Base-by-base conservation (phyloP, 257 asterid genomes). In the Mentha longifolia region DNA sequence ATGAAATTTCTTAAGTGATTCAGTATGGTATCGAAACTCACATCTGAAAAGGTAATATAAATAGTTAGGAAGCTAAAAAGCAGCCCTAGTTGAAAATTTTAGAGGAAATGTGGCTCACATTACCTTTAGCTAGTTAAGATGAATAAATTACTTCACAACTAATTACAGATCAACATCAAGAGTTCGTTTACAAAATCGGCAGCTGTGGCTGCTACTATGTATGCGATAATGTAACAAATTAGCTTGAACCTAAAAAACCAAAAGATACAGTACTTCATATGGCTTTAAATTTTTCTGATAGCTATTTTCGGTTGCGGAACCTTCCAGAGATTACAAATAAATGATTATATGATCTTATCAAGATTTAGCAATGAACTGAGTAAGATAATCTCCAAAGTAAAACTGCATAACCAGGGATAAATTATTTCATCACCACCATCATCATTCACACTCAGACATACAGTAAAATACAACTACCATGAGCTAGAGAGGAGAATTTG, bases 121-220 rank as follows among this genome's bases (percentile, higher is more conserved):
- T 37, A 58, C 72, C 61, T 66, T 66, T 51, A 25, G 46, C 65
- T 65, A 20, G 57, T 43, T 25, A 42, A 70, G 51, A n/a, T 28
- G 46, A 57, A 11, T 7, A 45, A 45, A 25, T 42, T 49, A 41
- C 46, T 52, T 71, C 51, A 61, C 11, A 43, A 52, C 41, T 50
- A 17, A 51, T 54, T 15, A 13, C 9, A 12, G 76, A 69, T 60
- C 69, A 71, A 54, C 10, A 50, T 33, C 65, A 45, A 47, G 17
- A 19, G 9, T 59, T 35, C 39, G 33, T n/a, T 45, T 33, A 65
- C 68, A 71, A 50, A 55, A 46, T 69, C 77, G 45, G 30, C 66
- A 9, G 39, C 2, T 59, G 39, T 43, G n/a, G 56, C 12, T 63
- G 35, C 19, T 42, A 63, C 19, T 22, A 6, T 13, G 15, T 12